A percentile compares a stretch with the other conserved stretches of the same genome.
Evolutionary conservation across 164 flowering plant genomes (phyloP).

Genomic region (Amborella trichopoda): DNA sequence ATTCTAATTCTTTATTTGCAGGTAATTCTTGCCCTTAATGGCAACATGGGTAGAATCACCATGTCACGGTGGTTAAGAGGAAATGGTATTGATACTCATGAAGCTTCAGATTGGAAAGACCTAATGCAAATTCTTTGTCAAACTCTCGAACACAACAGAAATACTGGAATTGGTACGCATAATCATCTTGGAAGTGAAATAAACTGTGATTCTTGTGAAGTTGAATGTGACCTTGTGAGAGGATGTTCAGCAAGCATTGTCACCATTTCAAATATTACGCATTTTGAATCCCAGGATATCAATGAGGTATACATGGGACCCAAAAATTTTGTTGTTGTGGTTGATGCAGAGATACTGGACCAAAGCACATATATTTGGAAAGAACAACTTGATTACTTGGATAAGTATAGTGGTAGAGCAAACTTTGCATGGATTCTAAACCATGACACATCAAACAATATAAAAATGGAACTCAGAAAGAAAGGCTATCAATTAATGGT

Average conservation of each 20-base stretch:
- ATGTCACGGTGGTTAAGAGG: slow-evolving; percentile 60
- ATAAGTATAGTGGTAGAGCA: slow-evolving; percentile 38
- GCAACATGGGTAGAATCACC: slow-evolving; percentile 41
- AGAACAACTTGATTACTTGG: slow-evolving; percentile 72
- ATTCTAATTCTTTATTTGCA: slow-evolving; percentile 16
- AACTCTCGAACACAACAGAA: slow-evolving; percentile 20
- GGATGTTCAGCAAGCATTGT: slow-evolving; percentile 9
- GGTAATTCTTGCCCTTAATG: slow-evolving; percentile 74
- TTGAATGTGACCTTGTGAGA: neutral
- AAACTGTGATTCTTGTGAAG: too few relatives aligned
- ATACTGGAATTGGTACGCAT: neutral
- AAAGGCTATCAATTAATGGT: slow-evolving; percentile 73
- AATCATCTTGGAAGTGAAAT: too few relatives aligned
- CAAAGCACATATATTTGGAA: slow-evolving; percentile 78
- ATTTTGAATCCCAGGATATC: slow-evolving; percentile 13
- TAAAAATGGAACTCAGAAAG: slow-evolving; percentile 68
- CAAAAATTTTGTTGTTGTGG: slow-evolving; percentile 33
- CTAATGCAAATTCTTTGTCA: slow-evolving; percentile 56
- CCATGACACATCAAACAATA: slow-evolving; percentile 62
- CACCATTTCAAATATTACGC: neutral
- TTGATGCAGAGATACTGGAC: slow-evolving; percentile 74
- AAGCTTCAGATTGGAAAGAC: slow-evolving; percentile 88
- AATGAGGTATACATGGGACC: slow-evolving; percentile 15
- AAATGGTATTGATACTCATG: slow-evolving; percentile 40
- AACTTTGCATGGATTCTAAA: slow-evolving; percentile 83